Conservation (phyloP, 106 monocot genomes). For the Narthecium ossifragum region DNA sequence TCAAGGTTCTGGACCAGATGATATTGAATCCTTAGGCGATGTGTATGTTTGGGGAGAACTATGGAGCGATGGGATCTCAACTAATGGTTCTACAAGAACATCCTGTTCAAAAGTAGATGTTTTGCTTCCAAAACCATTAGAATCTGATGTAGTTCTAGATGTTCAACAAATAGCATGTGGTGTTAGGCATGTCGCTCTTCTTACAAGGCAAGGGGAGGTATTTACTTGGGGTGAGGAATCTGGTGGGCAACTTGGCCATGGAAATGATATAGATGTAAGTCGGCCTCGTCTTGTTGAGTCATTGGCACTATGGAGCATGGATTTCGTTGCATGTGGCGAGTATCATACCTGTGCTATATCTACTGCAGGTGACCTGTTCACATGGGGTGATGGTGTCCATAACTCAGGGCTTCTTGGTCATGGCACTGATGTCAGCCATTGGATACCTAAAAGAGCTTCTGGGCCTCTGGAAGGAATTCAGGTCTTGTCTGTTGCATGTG, state of each 20-base stretch:
- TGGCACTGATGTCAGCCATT: conserved; percentile 53
- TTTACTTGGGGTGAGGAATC: conserved; percentile 88
- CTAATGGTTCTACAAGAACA: conserved; percentile 15
- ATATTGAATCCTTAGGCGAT: conserved; percentile 79
- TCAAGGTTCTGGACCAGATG: conserved; percentile 71
- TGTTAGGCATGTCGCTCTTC: conserved; percentile 57
- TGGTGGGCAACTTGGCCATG: conserved; percentile 74
- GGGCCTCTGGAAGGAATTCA: conserved; percentile 62
- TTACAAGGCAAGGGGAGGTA: conserved; percentile 82
- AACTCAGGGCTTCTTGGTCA: conserved; percentile 63
- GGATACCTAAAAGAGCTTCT: conserved; percentile 72
- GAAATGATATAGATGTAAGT: conserved; percentile 43
- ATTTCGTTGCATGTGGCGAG: conserved; percentile 68
- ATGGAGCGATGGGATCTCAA: conserved; percentile 41
- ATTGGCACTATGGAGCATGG: conserved; percentile 39
- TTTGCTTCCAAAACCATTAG: conserved; percentile 59
- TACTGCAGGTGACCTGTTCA: conserved; percentile 62
- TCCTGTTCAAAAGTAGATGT: conserved; percentile 35
- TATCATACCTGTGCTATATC: conserved; percentile 77
- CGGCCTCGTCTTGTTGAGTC: conserved; percentile 63
- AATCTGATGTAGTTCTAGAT: conserved; percentile 76
- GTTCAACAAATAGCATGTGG: conserved; percentile 75
- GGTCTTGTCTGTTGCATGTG: conserved; percentile 57
- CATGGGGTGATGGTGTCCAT: conserved; percentile 74
- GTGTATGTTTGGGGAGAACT: conserved; percentile 87